Conservation (phyloP, 2,329 filamentous ascomycete species). For the Microascus cirrosus region DNA sequence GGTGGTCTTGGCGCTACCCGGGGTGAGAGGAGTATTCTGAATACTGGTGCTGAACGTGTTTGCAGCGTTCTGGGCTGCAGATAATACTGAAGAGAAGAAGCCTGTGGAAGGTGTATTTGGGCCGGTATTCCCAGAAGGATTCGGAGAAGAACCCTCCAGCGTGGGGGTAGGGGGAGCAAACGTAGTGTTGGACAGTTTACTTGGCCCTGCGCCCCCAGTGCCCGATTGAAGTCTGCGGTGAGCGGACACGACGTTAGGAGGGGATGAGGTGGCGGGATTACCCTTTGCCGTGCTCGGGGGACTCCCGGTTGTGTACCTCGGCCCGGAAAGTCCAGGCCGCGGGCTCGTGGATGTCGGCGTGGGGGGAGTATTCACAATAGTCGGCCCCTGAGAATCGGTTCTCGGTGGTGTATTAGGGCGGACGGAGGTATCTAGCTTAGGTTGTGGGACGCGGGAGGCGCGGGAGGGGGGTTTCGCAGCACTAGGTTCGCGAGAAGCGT, state of each 20-base stretch:
- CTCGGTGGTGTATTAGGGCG: constrained; percentile 37
- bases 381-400: constrained; percentile 31
- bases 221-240: constrained; percentile 8
- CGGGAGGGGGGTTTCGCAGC: not conserved
- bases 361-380: constrained; percentile 57
- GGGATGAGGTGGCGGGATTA: constrained; percentile 1
- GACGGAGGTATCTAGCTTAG: constrained; percentile 16
- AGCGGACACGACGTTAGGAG: not conserved
- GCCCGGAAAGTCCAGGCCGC: constrained; percentile 7
- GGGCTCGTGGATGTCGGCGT: constrained; percentile 35
- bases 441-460: constrained; percentile 1
- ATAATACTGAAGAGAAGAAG: constrained; percentile 91
- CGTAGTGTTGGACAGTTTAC: constrained; percentile 74
- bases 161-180: constrained; percentile 48
- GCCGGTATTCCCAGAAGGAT: not conserved
- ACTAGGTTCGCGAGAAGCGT: not conserved
- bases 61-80: constrained; percentile 85
- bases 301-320: constrained; percentile 10
- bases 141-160: constrained; percentile 44
- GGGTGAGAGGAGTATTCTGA: constrained; percentile 48
- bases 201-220: constrained; percentile 43
- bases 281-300: constrained; percentile 4
- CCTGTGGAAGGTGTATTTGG: constrained; percentile 25
- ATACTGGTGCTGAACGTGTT: constrained; percentile 65
- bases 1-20: constrained; percentile 14